Conservation (phyloP, 1,284 basidiomycete genomes). For the Heterobasidion irregulare region DNA sequence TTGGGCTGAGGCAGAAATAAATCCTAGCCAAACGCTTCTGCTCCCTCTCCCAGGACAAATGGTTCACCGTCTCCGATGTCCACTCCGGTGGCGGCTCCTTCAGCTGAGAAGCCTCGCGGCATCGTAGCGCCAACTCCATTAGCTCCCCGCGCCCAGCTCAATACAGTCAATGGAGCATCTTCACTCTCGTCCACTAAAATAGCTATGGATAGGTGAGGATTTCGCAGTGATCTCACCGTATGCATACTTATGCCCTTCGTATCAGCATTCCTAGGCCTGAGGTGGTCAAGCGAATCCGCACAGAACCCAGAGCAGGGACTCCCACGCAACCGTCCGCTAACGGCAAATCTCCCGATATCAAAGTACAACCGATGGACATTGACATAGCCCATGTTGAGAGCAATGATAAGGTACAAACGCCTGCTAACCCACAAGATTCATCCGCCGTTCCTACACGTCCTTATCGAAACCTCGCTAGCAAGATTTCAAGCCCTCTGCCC, state of each 20-base stretch:
- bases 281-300: constrained; percentile 62
- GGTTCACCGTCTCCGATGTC: constrained; percentile 8
- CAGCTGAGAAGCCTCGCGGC: constrained; percentile 18
- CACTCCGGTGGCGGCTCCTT: neutral
- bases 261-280: constrained; percentile 65
- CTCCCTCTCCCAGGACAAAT: neutral
- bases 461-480: neutral
- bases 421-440: neutral
- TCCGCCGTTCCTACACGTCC: neutral
- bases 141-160: constrained; percentile 47
- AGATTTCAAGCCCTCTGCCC: neutral
- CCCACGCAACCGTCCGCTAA: constrained; percentile 11
- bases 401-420: neutral
- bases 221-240: constrained; percentile 1
- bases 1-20: constrained; percentile 10
- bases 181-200: constrained; percentile 38
- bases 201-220: constrained; percentile 58
- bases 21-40: constrained; percentile 4
- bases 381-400: constrained; percentile 15
- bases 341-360: constrained; percentile 6
- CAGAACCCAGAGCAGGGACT: constrained; percentile 27
- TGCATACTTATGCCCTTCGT: neutral
- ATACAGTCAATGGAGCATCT: constrained; percentile 16
- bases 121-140: constrained; percentile 35
- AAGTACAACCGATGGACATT: constrained; percentile 28